phyloP scores from a whole-genome alignment of 768 basidiomycete genomes.

The Rubroboletus satanas region DNA sequence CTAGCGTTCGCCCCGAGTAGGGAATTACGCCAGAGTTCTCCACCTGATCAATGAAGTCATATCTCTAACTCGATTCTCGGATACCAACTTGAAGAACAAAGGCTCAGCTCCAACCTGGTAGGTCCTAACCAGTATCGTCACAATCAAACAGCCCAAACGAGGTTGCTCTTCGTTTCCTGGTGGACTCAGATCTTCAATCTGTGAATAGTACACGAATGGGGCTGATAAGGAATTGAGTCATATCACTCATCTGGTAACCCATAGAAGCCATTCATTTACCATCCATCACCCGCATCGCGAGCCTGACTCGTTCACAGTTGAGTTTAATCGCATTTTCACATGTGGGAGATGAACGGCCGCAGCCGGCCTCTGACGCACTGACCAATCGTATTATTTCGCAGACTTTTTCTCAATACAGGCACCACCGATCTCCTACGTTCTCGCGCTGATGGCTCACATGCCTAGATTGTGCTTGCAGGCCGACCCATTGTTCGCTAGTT shows the following conservation, averaged over 20 bases:
- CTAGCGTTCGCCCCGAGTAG: background rate
- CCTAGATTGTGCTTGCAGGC: conserved; percentile 3
- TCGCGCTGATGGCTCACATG: conserved; percentile 13
- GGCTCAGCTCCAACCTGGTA: conserved; percentile 1
- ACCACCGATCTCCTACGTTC: background rate
- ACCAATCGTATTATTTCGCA: background rate
- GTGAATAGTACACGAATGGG: background rate
- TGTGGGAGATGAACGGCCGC: conserved; percentile 8
- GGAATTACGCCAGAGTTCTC: background rate
- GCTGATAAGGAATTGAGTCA: conserved; percentile 22
- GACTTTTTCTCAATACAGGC: background rate
- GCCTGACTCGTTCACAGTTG: conserved; percentile 11
- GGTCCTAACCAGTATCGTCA: background rate
- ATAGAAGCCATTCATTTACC: conserved; percentile 15
- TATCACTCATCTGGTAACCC: conserved; percentile 6
- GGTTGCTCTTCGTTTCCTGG: background rate
- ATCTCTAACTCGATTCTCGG: background rate
- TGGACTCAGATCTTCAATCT: background rate
- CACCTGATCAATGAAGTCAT: conserved; percentile 7
- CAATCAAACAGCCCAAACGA: conserved; percentile 7
- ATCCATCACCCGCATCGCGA: background rate
- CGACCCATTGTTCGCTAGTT: conserved; percentile 21
- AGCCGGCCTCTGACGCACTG: conserved; percentile 6
- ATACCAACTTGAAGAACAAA: conserved; percentile 8
- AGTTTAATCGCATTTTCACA: conserved; percentile 7